These are phyloP conservation scores for Lentinus tigrinus DNA, from an alignment of 768 basidiomycete genomes.

Conservation along the genomic window DNA sequence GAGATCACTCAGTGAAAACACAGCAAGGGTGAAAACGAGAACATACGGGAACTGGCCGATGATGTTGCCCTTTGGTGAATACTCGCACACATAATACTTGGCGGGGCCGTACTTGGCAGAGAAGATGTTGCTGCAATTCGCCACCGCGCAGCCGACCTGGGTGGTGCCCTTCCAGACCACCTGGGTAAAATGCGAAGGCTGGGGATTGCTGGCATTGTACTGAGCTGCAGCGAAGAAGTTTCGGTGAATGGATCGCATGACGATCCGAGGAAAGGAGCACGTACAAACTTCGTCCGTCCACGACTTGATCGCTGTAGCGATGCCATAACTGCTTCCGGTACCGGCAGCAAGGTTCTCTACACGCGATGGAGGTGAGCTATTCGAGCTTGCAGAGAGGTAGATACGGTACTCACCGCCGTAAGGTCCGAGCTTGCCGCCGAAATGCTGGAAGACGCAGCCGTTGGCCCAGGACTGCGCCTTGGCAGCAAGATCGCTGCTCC, in stretches of 20 bases:
- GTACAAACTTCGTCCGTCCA: conserved; percentile 72
- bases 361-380: not conserved
- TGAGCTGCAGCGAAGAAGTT: conserved; percentile 37
- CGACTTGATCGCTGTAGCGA: conserved; percentile 47
- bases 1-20: not conserved
- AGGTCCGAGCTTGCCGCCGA: conserved; percentile 59
- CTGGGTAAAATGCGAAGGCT: conserved; percentile 62
- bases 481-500: conserved; percentile 56
- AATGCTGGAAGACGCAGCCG: conserved; percentile 67
- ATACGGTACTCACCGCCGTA: conserved; percentile 49
- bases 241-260: too few relatives aligned
- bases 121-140: conserved; percentile 59
- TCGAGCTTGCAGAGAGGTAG: not conserved
- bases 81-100: conserved; percentile 69
- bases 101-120: conserved; percentile 49
- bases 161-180: conserved; percentile 67
- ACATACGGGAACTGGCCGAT: conserved; percentile 60
- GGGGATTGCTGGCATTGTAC: conserved; percentile 57
- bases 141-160: conserved; percentile 62
- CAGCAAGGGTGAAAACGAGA: not conserved
- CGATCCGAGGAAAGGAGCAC: conserved; percentile 25
- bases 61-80: conserved; percentile 62
- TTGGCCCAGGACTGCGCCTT: conserved; percentile 72
- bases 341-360: conserved; percentile 76
- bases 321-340: conserved; percentile 51